These are phyloP conservation scores for Rhipidocladum racemiflorum DNA, from an alignment of 176 grass and related monocot genomes.

Conservation along the genomic window DNA sequence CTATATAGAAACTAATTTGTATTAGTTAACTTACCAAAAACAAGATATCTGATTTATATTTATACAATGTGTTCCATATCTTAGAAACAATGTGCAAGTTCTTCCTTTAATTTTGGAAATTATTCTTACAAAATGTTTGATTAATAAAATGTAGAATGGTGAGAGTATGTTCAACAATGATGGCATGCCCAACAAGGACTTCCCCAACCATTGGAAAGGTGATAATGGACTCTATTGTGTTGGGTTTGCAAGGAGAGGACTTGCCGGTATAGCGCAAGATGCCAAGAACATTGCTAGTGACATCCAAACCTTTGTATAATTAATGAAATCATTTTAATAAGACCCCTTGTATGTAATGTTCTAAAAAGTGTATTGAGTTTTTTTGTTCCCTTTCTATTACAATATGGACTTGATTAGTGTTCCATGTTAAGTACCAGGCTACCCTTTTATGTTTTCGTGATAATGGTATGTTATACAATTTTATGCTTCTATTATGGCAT, in stretches of 20 bases:
- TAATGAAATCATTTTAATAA: not conserved
- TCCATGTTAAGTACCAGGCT: no score
- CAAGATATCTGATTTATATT: not conserved
- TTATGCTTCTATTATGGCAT: no score
- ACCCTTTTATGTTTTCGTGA: no score
- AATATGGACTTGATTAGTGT: no score
- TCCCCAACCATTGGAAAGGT: conserved; percentile 70
- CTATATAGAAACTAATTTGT: not conserved
- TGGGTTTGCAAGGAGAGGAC: conserved; percentile 48
- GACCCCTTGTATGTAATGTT: not conserved
- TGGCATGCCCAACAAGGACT: conserved; percentile 45
- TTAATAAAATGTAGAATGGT: conserved; percentile 30
- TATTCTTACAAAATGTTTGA: not conserved
- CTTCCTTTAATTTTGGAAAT: not conserved
- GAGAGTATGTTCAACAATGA: conserved; percentile 33
- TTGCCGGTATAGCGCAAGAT: conserved; percentile 50
- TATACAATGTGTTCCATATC: not conserved
- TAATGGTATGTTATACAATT: no score
- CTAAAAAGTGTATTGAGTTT: not conserved
- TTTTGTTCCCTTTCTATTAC: not conserved
- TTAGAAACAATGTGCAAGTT: not conserved
- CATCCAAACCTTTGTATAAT: conserved; percentile 32
- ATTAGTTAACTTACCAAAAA: not conserved
- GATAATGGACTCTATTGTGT: conserved; percentile 51
- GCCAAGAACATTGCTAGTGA: conserved; percentile 48